Evolutionary conservation across 2,329 filamentous ascomycete genomes (phyloP), one percentile per base, ranked within the genome.

Genomic region (Sporothrix inflata): DNA sequence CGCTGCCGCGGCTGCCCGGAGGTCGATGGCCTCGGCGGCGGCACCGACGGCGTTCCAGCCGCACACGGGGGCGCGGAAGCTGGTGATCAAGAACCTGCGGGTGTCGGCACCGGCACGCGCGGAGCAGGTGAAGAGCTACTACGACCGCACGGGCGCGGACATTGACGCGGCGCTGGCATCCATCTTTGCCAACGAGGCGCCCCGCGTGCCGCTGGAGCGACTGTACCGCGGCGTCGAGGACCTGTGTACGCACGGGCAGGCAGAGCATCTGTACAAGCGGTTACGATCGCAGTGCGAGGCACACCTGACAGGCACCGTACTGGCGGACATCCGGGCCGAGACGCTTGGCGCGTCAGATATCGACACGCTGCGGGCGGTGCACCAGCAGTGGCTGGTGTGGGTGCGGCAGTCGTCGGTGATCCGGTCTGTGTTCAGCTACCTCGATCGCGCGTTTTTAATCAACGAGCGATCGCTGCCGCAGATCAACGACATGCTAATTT

Each of bases 1-100:
- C 16, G 16, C 65, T 11, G 65, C 65, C 14, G 65, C 65, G 3
- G 65, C 65, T 8, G 65, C 42, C n/a, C 69, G 69, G 2, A 63
- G 24, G 27, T 34, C 24, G 9, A 24, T 53, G 34, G 24, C 30
- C 78, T 80, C 24, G 11, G 49, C n/a, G n/a, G 5, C 53, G n/a
- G 7, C 53, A 12, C 71, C 71, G 21, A 51, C 53, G 16, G 81
- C 83, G 68, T 93, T 94, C 78, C 92, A 91, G 76, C 90, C 93
- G 14, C 89, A 93, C 77, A 85, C 87, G 12, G 94, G 94, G 42
- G 90, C 93, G 24, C 94, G 92, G 85, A 94, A 92, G 81, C 87
- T 99, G 61, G 88, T 95, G n/a, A 93, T 99, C 77, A 97, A 97
- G 87, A 98, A 98, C 79, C 87, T 98, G 75, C 90, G 91, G 73